phyloP scores from a whole-genome alignment of 176 grass and related monocot species.

The Carex cristatella region DNA sequence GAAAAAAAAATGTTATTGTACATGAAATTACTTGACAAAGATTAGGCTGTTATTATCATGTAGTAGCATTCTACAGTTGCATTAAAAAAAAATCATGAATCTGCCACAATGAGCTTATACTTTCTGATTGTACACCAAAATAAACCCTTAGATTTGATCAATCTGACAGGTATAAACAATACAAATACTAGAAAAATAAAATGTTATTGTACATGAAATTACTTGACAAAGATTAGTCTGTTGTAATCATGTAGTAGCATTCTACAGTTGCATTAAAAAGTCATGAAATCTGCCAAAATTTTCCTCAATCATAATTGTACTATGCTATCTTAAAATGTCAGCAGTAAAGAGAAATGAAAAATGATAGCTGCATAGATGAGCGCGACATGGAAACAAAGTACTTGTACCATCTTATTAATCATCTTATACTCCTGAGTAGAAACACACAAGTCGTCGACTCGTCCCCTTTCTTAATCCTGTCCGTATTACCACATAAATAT shows the following conservation, averaged over 20 bases:
- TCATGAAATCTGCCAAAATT: background rate
- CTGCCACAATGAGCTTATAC: background rate
- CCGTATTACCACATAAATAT: background rate
- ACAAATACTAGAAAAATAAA: background rate
- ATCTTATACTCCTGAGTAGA: background rate
- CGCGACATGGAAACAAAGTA: background rate
- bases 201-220: background rate
- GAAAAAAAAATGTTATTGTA: background rate
- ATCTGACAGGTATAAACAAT: background rate
- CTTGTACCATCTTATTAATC: background rate
- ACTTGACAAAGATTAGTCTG: background rate
- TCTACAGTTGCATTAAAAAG: slow-evolving; percentile 5
- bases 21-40: slow-evolving; percentile 2
- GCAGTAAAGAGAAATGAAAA: background rate
- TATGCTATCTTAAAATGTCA: background rate
- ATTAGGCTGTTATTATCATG: background rate
- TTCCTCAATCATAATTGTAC: background rate
- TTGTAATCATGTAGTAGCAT: background rate
- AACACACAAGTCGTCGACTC: background rate
- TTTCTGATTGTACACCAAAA: background rate
- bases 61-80: background rate
- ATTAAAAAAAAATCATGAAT: background rate
- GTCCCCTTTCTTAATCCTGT: background rate
- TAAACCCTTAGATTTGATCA: background rate
- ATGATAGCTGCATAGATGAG: background rate